A percentile compares a stretch with the other conserved stretches of the same genome.
These are phyloP conservation scores for Picochlorum sp. DNA, from an alignment of 139 green algal genomes.

Conservation along the genomic window DNA sequence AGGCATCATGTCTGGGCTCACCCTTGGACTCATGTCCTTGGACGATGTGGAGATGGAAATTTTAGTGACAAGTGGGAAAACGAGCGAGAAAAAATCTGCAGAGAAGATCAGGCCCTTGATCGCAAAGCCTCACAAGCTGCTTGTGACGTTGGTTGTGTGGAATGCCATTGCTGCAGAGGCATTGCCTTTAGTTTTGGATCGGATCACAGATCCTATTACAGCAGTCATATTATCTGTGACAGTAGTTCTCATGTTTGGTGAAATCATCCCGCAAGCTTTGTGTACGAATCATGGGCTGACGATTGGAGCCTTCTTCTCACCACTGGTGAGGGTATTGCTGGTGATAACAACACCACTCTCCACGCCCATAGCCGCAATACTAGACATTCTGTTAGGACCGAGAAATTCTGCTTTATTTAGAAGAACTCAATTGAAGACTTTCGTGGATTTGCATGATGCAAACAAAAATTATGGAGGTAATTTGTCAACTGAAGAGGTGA, in stretches of 20 bases:
- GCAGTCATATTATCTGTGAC: conserved; percentile 49
- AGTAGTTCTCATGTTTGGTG: conserved; percentile 60
- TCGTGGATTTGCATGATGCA: conserved; percentile 73
- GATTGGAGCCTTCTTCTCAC: conserved; percentile 70
- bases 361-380: conserved; percentile 68
- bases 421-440: conserved; percentile 74
- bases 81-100: conserved; percentile 29
- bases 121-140: conserved; percentile 36
- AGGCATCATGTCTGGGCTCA: conserved; percentile 62
- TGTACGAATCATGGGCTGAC: conserved; percentile 79
- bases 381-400: conserved; percentile 71
- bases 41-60: conserved; percentile 56
- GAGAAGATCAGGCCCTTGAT: conserved; percentile 33
- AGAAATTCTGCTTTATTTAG: conserved; percentile 59
- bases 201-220: conserved; percentile 46
- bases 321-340: conserved; percentile 74
- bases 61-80: conserved; percentile 31
- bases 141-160: conserved; percentile 53
- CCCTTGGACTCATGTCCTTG: conserved; percentile 54
- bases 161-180: conserved; percentile 52
- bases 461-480: conserved; percentile 66
- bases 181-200: conserved; percentile 59
- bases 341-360: conserved; percentile 32
- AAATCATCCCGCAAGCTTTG: conserved; percentile 56
- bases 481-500: conserved; percentile 47